Evolutionary conservation across 805 yeast genomes (phyloP).

Genomic region (Candida chilensis): DNA sequence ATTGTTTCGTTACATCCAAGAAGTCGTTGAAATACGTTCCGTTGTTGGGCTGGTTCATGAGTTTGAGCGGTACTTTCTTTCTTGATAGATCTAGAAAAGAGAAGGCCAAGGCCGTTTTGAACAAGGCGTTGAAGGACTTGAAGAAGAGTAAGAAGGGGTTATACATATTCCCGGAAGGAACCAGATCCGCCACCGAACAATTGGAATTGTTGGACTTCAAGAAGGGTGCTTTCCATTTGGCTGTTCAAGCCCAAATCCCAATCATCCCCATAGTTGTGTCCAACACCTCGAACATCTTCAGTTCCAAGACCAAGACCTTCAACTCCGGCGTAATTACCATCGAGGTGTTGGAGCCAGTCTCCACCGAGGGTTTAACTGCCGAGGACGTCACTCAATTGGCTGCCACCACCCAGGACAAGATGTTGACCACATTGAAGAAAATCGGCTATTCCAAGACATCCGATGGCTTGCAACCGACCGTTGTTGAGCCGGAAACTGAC

Average conservation of each 20-base stretch:
- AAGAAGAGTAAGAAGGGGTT: slow-evolving; percentile 61
- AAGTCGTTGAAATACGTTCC: slow-evolving; percentile 78
- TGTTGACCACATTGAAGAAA: slow-evolving; percentile 34
- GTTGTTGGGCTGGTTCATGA: slow-evolving; percentile 95
- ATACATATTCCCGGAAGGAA: slow-evolving; percentile 96
- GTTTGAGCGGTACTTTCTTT: slow-evolving; percentile 82
- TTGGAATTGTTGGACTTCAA: slow-evolving; percentile 81
- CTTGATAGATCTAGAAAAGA: slow-evolving; percentile 74
- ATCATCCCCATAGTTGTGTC: slow-evolving; percentile 82
- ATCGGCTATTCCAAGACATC: slow-evolving; percentile 37
- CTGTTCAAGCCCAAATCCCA: slow-evolving; percentile 86
- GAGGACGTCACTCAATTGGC: slow-evolving; percentile 63
- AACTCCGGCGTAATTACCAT: slow-evolving; percentile 69
- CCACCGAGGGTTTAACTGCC: slow-evolving; percentile 58
- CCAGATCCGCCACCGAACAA: slow-evolving; percentile 69
- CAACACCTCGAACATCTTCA: slow-evolving; percentile 71
- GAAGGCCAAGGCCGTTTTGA: slow-evolving; percentile 69
- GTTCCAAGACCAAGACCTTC: slow-evolving; percentile 53
- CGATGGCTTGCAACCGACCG: too few species aligned
- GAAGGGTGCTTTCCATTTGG: slow-evolving; percentile 97
- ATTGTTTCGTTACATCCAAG: slow-evolving; percentile 90
- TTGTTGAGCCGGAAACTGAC: too few species aligned
- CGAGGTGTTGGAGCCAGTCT: slow-evolving; percentile 74
- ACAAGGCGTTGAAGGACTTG: slow-evolving; percentile 55
- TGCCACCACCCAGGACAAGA: slow-evolving; percentile 43